Evolutionary conservation across 2,329 filamentous ascomycete species (phyloP), one percentile per base, ranked within the genome.

Genomic region (Fusarium acutatum): DNA sequence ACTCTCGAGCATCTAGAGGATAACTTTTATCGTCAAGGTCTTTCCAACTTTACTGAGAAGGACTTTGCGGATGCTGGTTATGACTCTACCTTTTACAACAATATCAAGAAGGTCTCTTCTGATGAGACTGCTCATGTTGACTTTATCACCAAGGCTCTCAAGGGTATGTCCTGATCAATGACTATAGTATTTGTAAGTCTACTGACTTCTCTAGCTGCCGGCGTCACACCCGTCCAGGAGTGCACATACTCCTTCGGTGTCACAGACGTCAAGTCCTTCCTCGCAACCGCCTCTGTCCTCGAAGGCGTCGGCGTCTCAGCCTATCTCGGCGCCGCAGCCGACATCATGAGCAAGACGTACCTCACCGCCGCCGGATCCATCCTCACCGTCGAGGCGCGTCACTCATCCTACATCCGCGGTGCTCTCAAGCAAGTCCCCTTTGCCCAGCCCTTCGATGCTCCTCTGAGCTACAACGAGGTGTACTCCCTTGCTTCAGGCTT

Each of bases 401-500:
- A 93, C 84, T 86, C 86, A 6, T 81, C 90, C 4, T 90, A 89
- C 82, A 82, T 92, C 73, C 88, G 91, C 59, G 80, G 83, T 35
- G 82, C 82, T 15, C 81, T 86, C 24, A 80, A 83, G 54, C 78
- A 89, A 75, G 80, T 80, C 9, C 88, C 90, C 5, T 90, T 89
- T 76, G 83, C 90, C 2, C 85, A 89, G 72, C 81, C 90, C 13
- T 91, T 91, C 71, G 91, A 92, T 71, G 84, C 86, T 30, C 88
- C 90, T 0, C 84, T 92, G 41, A 81, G 82, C 72, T 84, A 88
- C 77, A 86, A 91, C 79, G 82, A 87, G 75, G 89, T 93, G 53
- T 91, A 86, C 84, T 90, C 90, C 7, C 86, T 93, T n/a, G 90
- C 91, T 1, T 85, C 89, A 0, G 83, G 84, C 61, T 92, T 92